Evolutionary conservation across 2,329 filamentous ascomycete species (phyloP), one percentile per base, ranked within the genome.

Genomic region (Alternaria sp.): DNA sequence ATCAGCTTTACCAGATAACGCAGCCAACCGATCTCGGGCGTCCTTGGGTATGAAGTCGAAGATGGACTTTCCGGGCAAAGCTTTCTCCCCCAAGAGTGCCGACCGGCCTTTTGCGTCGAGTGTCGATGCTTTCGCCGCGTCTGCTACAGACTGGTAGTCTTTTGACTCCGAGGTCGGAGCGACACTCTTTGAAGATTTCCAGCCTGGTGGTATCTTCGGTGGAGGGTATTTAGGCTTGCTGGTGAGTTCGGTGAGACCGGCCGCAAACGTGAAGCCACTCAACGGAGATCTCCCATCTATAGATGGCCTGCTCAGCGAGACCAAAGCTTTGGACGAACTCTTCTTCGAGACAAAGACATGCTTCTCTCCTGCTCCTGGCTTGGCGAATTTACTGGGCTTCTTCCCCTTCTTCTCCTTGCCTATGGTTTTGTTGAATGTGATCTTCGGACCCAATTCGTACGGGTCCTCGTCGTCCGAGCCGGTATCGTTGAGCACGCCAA

Each of bases 401-500:
- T 87, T 88, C 72, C 87, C 91, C 77, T 93, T 94, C 77, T 92
- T 97, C 66, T 94, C 91, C 0, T 90, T 91, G 17, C 93, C 93
- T 63, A 97, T 88, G 6, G 90, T 86, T 44, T 90, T 88, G 71
- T 92, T 97, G 79, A 97, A 97, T 12, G 90, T 93, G 77, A 97
- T 96, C 69, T 89, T 91, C 0, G 96, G 96, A 0, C 95, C 95
- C 57, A 98, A 90, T 61, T 95, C 92, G 76, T 97, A 98, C 0
- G 93, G 92, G 73, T 97, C 94, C 72, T 98, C 96, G 49, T 97
- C 94, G 69, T 98, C 96, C 5, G 95, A 97, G 11, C 93, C 94
- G 19, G 90, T 96, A 69, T 97, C 95, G 72, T 98, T 97, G 49
- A 98, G 81, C 2, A 97, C 85, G 0, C 95, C 95, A 13, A 97